These are phyloP conservation scores for Xylaria grammica DNA, from an alignment of 495 filamentous ascomycete species.

Conservation along the genomic window DNA sequence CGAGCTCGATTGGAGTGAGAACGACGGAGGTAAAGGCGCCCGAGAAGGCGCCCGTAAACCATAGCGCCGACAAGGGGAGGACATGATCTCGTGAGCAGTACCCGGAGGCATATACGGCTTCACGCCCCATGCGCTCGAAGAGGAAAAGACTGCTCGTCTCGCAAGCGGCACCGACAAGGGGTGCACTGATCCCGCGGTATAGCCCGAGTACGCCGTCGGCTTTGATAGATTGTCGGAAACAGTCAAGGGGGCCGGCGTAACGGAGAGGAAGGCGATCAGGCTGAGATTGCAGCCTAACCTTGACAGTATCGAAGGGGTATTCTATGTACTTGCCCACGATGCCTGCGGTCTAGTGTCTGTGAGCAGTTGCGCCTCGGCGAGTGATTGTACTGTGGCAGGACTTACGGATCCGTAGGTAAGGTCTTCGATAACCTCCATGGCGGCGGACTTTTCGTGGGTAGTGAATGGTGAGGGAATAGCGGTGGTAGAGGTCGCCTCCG, in stretches of 20 bases:
- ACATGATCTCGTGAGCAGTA: constrained; percentile 55
- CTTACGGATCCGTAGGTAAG: constrained; percentile 83
- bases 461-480: constrained; percentile 10
- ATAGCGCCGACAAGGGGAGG: constrained; percentile 73
- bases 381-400: constrained; percentile 18
- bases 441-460: constrained; percentile 50
- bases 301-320: constrained; percentile 98
- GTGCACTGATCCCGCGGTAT: constrained; percentile 93
- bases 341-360: constrained; percentile 68
- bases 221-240: constrained; percentile 83
- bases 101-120: constrained; percentile 61
- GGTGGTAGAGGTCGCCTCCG: constrained; percentile 17
- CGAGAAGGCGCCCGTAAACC: constrained; percentile 78
- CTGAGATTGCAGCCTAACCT: constrained; percentile 81
- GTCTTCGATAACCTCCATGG: constrained; percentile 76
- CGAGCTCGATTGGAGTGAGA: constrained; percentile 92
- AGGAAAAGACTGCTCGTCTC: constrained; percentile 96
- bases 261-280: constrained; percentile 79
- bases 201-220: constrained; percentile 78
- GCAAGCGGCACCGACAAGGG: constrained; percentile 86
- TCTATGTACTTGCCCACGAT: constrained; percentile 95
- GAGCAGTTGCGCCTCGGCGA: neutral
- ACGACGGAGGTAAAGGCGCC: constrained; percentile 91
- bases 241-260: constrained; percentile 89
- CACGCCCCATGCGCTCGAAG: constrained; percentile 72